Conservation (phyloP, 23 red algal species). For the Gracilaria caudata region DNA sequence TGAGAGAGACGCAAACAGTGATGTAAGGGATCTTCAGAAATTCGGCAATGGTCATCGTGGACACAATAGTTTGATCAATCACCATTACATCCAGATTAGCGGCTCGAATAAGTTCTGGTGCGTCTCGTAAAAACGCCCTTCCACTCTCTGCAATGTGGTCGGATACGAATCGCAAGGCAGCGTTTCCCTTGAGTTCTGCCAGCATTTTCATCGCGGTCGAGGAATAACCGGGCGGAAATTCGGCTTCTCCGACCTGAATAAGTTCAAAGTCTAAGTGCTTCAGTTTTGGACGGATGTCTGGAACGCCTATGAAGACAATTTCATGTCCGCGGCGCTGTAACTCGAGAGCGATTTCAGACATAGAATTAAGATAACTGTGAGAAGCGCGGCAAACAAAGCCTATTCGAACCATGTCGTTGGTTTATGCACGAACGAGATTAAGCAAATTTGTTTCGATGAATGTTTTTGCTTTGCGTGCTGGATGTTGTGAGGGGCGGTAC, state of each 20-base stretch:
- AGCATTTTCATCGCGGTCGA: conserved; percentile 9
- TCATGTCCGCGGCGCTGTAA: background rate
- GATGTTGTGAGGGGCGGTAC: background rate
- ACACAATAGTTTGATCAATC: conserved; percentile 11
- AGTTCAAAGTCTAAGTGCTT: conserved; percentile 9
- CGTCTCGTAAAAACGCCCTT: background rate
- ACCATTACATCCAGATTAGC: conserved; percentile 11
- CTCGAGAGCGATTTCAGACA: conserved; percentile 13
- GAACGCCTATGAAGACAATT: conserved; percentile 16
- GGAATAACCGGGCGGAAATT: background rate
- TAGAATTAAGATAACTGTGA: conserved; percentile 15
- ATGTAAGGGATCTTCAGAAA: conserved; percentile 1
- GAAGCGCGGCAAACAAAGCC: conserved; percentile 10
- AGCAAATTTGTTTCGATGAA: background rate
- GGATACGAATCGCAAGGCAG: background rate
- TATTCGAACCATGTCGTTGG: background rate
- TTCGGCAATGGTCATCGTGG: background rate
- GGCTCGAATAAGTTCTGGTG: background rate
- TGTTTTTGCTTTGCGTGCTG: too few species aligned
- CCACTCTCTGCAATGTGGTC: conserved; percentile 1
- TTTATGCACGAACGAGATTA: background rate
- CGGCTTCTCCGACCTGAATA: background rate
- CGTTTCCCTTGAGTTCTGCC: background rate
- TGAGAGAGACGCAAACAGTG: conserved; percentile 9
- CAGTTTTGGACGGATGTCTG: conserved; percentile 6